Conservation (phyloP, 1,284 basidiomycete genomes). For the Tilletia setariae region DNA sequence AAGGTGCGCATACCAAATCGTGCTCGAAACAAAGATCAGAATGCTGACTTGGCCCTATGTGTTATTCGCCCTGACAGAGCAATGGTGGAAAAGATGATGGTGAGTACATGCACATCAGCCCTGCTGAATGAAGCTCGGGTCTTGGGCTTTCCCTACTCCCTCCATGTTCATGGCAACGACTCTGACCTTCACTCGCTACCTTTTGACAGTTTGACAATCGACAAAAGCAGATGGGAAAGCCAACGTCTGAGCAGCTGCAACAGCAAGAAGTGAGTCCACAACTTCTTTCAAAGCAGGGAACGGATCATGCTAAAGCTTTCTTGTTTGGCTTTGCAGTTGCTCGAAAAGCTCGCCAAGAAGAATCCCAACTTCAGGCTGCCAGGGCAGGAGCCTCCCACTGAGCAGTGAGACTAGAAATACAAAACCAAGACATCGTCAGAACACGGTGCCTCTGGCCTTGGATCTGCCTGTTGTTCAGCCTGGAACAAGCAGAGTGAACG, state of each 20-base stretch:
- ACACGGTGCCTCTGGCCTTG: no score
- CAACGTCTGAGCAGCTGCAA: conserved; percentile 53
- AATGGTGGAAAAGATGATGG: conserved; percentile 99
- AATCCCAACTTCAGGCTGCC: conserved; percentile 8
- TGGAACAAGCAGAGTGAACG: no score
- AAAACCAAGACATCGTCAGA: neutral
- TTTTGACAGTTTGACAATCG: conserved; percentile 80
- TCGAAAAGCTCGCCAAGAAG: conserved; percentile 8
- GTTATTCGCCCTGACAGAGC: conserved; percentile 61
- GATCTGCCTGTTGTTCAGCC: no score
- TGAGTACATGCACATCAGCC: no score
- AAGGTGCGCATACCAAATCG: conserved; percentile 59
- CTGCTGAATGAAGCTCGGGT: no score
- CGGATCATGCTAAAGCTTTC: neutral
- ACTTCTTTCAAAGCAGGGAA: neutral
- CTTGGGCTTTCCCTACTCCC: neutral
- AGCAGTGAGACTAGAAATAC: neutral
- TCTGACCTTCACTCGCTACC: neutral
- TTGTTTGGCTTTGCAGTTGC: neutral
- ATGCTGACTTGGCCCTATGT: no score
- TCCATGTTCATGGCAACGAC: neutral
- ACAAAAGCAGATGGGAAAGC: conserved; percentile 96
- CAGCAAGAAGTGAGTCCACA: conserved; percentile 33
- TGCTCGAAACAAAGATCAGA: no score
- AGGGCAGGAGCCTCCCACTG: neutral